These are phyloP conservation scores for Talaromyces sp. DNA, from an alignment of 2,329 filamentous ascomycete genomes.

Conservation along the genomic window DNA sequence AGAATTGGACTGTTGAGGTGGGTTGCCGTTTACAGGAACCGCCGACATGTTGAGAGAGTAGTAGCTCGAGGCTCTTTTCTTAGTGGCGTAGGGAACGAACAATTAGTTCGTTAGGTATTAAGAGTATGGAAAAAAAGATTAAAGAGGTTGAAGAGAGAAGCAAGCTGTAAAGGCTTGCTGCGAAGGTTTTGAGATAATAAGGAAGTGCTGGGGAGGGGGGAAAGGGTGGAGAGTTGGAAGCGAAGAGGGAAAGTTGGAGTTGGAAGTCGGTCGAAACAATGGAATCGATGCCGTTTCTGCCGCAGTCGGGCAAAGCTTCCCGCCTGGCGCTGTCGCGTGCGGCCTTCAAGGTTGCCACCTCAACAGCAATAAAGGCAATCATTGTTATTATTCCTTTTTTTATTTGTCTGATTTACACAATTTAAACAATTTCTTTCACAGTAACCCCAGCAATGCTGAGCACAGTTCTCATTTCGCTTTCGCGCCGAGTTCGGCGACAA, in stretches of 20 bases:
- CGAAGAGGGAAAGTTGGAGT: conserved; percentile 4
- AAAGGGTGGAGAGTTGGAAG: neutral
- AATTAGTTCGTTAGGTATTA: neutral
- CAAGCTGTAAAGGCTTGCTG: neutral
- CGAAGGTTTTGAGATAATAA: neutral
- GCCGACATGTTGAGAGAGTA: conserved; percentile 52
- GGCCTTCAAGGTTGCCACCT: neutral
- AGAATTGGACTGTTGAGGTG: conserved; percentile 58
- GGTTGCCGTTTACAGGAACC: conserved; percentile 57
- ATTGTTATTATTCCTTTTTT: neutral
- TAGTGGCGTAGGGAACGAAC: neutral
- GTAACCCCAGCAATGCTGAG: neutral
- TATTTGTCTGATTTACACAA: neutral
- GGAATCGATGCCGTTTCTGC: neutral
- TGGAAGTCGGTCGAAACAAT: conserved; percentile 8
- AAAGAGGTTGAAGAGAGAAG: neutral
- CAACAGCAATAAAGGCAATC: neutral
- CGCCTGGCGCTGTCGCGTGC: neutral
- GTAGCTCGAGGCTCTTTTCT: neutral
- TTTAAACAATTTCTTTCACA: neutral
- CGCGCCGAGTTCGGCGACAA: neutral
- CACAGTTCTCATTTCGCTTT: neutral
- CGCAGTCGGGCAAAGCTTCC: neutral
- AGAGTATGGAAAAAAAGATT: neutral
- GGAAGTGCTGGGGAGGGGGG: neutral